Conservation (phyloP, 257 asterid species). For the Apocynum venetum region DNA sequence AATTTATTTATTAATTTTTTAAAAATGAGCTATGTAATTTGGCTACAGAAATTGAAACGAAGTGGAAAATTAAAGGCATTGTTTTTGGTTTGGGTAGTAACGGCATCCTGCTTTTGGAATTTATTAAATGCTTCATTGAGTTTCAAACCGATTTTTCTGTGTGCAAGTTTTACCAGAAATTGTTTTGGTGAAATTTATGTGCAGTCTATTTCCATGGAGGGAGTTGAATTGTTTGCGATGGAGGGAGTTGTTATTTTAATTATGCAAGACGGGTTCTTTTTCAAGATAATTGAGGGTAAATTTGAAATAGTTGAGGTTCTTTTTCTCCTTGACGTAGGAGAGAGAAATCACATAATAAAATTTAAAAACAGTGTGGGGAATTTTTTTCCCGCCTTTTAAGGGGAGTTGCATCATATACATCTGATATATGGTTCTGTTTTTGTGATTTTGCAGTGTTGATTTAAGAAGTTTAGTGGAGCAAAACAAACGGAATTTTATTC, state of each 20-base stretch:
- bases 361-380: neutral
- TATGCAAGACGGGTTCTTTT: neutral
- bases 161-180: neutral
- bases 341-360: neutral
- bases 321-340: neutral
- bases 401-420: neutral
- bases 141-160: neutral
- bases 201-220: neutral
- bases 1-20: neutral
- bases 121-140: neutral
- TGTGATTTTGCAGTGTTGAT: conserved; percentile 66
- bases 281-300: neutral
- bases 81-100: neutral
- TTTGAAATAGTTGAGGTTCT: neutral
- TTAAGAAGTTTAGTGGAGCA: conserved; percentile 79
- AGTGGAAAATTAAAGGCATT: neutral
- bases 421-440: neutral
- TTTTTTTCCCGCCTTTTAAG: neutral
- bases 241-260: neutral
- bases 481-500: conserved; percentile 67
- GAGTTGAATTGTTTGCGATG: neutral
- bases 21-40: neutral
- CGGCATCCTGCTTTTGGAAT: neutral
- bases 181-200: neutral
- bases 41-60: neutral